Evolutionary conservation across 2,329 filamentous ascomycete species (phyloP).

Genomic region (Diplodia mutila): DNA sequence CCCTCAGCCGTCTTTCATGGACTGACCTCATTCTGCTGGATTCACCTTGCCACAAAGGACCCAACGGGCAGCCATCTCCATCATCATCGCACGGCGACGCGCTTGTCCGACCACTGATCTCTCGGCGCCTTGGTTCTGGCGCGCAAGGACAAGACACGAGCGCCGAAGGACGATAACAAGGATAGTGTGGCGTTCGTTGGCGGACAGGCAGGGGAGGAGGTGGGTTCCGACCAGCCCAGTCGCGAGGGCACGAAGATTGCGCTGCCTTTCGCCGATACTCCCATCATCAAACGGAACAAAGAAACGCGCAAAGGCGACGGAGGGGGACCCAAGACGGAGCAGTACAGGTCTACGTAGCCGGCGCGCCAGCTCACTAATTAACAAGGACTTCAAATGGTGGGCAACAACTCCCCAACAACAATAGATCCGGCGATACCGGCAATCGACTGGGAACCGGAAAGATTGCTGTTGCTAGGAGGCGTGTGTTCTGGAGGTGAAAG

Average conservation of each 20-base stretch:
- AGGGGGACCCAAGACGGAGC: slow-evolving; percentile 71
- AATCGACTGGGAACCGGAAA: no score
- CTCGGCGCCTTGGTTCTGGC: no score
- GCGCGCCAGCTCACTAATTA: slow-evolving; percentile 90
- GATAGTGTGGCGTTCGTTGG: slow-evolving; percentile 30
- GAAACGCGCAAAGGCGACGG: slow-evolving; percentile 79
- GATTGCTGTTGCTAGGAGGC: no score
- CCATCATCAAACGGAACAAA: slow-evolving; percentile 90
- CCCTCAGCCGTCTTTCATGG: no score
- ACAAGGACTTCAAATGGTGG: slow-evolving; percentile 75
- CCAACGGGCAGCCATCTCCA: no score
- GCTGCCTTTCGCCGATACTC: slow-evolving; percentile 88
- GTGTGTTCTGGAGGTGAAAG: no score
- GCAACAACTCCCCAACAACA: slow-evolving; percentile 30
- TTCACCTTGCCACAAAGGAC: no score
- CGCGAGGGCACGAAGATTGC: slow-evolving; percentile 61
- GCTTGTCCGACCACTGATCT: no score
- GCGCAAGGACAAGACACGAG: slow-evolving; percentile 34
- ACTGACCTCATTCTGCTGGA: no score
- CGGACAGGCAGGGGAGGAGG: slow-evolving; percentile 37
- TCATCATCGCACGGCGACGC: no score
- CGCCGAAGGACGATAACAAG: slow-evolving; percentile 28
- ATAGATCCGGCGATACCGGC: slow-evolving; percentile 13
- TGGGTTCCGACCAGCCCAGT: slow-evolving; percentile 29
- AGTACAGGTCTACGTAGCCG: slow-evolving; percentile 88